These are phyloP conservation scores for Penicillium robsamsonii DNA, from an alignment of 495 filamentous ascomycete species.

Conservation along the genomic window DNA sequence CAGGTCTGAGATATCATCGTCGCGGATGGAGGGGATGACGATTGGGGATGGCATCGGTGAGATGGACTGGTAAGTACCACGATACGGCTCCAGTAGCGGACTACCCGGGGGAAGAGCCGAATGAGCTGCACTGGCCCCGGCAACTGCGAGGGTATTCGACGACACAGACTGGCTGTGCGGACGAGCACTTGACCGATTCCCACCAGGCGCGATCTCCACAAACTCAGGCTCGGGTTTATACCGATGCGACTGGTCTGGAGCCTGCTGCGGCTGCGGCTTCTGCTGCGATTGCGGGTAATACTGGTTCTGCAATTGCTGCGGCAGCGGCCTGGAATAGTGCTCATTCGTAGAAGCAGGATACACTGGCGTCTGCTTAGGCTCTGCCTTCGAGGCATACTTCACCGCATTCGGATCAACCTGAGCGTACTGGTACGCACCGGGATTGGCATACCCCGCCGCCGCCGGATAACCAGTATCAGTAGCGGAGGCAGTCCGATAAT, in stretches of 20 bases:
- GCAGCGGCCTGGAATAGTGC: constrained; percentile 19
- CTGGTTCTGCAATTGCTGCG: constrained; percentile 14
- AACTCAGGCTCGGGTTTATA: constrained; percentile 37
- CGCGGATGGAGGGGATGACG: constrained; percentile 39
- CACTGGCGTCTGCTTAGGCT: constrained; percentile 18
- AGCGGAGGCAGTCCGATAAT: constrained; percentile 30
- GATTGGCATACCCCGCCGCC: constrained; percentile 32
- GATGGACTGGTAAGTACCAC: constrained; percentile 91
- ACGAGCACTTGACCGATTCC: constrained; percentile 29
- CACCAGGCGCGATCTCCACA: constrained; percentile 43
- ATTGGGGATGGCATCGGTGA: constrained; percentile 90
- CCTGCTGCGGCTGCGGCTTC: constrained; percentile 16
- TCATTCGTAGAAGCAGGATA: constrained; percentile 27
- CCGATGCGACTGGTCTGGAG: constrained; percentile 6
- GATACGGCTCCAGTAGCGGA: constrained; percentile 88
- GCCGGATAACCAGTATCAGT: constrained; percentile 21
- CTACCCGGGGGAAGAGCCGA: constrained; percentile 62
- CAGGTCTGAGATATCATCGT: constrained; percentile 52
- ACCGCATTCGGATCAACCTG: constrained; percentile 44
- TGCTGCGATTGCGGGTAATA: constrained; percentile 9
- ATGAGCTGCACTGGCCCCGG: constrained; percentile 17
- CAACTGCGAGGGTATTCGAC: constrained; percentile 39
- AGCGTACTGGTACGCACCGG: constrained; percentile 41
- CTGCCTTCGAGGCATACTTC: constrained; percentile 43
- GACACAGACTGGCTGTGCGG: constrained; percentile 42